These are phyloP conservation scores for Ballota nigra DNA, from an alignment of 257 asterid genomes.

Conservation along the genomic window DNA sequence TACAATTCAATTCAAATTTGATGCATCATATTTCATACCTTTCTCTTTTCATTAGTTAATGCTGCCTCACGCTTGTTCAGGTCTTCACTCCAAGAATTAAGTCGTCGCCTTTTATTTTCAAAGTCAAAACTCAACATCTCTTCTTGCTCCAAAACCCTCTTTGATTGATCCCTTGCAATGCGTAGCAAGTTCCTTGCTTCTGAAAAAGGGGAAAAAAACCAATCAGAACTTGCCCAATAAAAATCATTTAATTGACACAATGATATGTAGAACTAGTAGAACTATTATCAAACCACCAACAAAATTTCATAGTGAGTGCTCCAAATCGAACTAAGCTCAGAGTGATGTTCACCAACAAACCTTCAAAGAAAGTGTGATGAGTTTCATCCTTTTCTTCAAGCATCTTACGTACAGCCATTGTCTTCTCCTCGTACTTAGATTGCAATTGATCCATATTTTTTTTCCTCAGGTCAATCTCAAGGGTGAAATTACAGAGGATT, in stretches of 20 bases:
- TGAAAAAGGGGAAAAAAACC: not conserved
- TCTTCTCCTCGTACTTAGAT: slow-evolving; percentile 37
- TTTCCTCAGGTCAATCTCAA: not conserved
- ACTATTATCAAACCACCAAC: not conserved
- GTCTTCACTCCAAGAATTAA: slow-evolving; percentile 2
- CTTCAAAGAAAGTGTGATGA: slow-evolving; percentile 66
- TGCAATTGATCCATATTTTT: not conserved
- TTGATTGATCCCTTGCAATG: not conserved
- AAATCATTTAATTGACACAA: not conserved
- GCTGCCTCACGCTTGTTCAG: slow-evolving; percentile 1
- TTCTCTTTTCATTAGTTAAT: not conserved
- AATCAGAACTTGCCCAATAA: not conserved
- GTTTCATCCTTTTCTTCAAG: slow-evolving; percentile 70
- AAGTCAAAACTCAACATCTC: not conserved
- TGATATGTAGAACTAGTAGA: not conserved
- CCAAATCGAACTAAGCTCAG: not conserved
- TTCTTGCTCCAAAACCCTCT: not conserved
- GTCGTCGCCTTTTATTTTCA: not conserved
- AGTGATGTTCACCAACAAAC: slow-evolving; percentile 23
- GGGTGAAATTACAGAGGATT: not conserved
- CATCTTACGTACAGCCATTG: slow-evolving; percentile 55
- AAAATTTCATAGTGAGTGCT: not conserved
- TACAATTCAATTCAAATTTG: not conserved
- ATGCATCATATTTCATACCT: not conserved
- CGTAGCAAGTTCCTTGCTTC: not conserved